A percentile compares a stretch with the other conserved stretches of the same genome.
phyloP scores from a whole-genome alignment of 305 asterid genomes.

The Petunia hybrid region DNA sequence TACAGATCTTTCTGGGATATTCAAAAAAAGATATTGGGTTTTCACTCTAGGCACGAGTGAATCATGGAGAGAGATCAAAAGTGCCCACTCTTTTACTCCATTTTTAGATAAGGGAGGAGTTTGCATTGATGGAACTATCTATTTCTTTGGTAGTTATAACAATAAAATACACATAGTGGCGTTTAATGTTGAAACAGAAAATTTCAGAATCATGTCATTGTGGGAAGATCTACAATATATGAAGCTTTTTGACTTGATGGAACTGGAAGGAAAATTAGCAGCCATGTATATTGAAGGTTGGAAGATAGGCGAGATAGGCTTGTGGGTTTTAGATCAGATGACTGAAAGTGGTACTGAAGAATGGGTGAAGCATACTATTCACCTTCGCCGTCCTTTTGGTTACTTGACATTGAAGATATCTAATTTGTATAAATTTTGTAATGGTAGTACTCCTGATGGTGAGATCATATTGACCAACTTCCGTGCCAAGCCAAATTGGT shows the following conservation, averaged over 20 bases:
- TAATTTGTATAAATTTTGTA: neutral
- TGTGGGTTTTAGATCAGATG: neutral
- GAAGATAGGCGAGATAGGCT: neutral
- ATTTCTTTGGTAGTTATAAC: neutral
- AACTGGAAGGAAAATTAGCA: neutral
- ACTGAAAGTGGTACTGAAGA: neutral
- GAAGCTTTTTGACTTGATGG: neutral
- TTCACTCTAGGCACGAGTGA: too few species aligned
- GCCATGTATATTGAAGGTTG: neutral
- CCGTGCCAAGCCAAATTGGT: neutral
- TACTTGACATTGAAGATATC: neutral
- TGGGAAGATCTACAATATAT: neutral
- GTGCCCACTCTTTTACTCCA: too few species aligned
- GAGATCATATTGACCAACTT: neutral
- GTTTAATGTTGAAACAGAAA: neutral
- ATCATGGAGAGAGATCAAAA: too few species aligned
- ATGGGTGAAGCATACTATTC: neutral
- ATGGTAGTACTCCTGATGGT: neutral
- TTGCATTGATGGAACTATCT: neutral
- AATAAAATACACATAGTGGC: too few species aligned
- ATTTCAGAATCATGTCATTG: neutral
- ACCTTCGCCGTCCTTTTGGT: neutral
- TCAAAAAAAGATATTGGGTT: too few species aligned
- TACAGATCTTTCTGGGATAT: too few species aligned
- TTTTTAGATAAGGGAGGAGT: too few species aligned